phyloP scores from a whole-genome alignment of 2,329 filamentous ascomycete species.

The Sarocladiaceae sp. region DNA sequence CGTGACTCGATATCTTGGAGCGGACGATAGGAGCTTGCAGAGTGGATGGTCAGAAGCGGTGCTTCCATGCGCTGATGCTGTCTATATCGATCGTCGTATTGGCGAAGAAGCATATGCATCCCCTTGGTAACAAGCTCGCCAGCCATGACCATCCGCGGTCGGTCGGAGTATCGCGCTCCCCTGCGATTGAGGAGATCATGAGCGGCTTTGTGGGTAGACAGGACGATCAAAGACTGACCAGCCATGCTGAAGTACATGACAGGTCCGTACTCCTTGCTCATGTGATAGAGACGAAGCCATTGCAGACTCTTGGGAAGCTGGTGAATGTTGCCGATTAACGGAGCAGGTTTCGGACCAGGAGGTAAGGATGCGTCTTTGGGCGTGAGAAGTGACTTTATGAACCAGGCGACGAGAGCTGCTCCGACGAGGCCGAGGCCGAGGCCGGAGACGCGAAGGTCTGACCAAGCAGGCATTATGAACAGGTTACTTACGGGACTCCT shows the following conservation, averaged over 20 bases:
- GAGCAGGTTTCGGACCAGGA: conserved; percentile 16
- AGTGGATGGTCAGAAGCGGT: conserved; percentile 23
- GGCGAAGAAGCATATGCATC: conserved; percentile 33
- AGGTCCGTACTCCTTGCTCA: conserved; percentile 16
- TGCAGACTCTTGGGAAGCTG: conserved; percentile 30
- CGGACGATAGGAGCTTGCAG: conserved; percentile 27
- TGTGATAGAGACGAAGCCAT: conserved; percentile 14
- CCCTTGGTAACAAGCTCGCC: conserved; percentile 35
- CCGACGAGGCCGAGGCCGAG: neutral
- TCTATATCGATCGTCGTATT: conserved; percentile 31
- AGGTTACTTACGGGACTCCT: too few species aligned
- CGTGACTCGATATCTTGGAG: conserved; percentile 40
- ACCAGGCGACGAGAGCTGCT: neutral
- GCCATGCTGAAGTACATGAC: conserved; percentile 17
- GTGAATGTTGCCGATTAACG: conserved; percentile 19
- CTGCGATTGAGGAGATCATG: conserved; percentile 17
- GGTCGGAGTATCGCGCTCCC: conserved; percentile 16
- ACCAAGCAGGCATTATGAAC: neutral
- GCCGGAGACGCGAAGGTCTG: neutral
- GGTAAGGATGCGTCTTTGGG: conserved; percentile 21
- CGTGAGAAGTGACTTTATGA: neutral
- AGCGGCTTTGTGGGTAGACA: conserved; percentile 15
- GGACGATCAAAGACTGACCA: conserved; percentile 17
- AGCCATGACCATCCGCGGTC: conserved; percentile 36
- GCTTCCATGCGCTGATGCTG: conserved; percentile 32